phyloP scores from a whole-genome alignment of 164 flowering plant species.

The Taxillus chinensis region DNA sequence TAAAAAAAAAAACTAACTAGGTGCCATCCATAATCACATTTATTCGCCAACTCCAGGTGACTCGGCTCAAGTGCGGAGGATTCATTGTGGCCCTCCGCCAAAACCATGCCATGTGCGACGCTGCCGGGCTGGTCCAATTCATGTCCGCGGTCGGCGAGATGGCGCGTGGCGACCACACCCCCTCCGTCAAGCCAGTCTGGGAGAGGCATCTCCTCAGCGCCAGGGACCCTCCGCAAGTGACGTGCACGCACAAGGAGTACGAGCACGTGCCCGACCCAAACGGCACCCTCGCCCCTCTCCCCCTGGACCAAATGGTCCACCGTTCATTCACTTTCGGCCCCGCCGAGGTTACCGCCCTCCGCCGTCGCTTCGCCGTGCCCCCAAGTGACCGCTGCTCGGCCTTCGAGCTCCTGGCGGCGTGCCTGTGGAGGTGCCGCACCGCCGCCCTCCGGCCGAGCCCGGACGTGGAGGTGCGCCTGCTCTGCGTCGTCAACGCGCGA shows the following conservation, averaged over 20 bases:
- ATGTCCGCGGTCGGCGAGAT: conserved; percentile 1
- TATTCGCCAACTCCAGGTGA: no score
- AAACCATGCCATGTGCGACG: conserved; percentile 1
- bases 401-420: background rate
- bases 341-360: background rate
- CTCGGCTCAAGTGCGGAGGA: conserved; percentile 3
- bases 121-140: background rate
- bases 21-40: no score
- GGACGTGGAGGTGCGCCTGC: background rate
- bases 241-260: background rate
- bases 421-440: background rate
- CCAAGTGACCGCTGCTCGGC: background rate
- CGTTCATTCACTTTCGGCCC: background rate
- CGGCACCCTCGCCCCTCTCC: no score
- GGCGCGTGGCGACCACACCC: background rate
- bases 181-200: background rate
- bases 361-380: background rate
- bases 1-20: no score
- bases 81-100: background rate
- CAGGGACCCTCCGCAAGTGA: background rate
- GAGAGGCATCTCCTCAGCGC: background rate
- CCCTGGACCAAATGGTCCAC: background rate
- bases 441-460: background rate
- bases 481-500: background rate
- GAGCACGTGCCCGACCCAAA: background rate